Conservation (phyloP, 1,284 basidiomycete species). For the Ceratobasidium sp. region DNA sequence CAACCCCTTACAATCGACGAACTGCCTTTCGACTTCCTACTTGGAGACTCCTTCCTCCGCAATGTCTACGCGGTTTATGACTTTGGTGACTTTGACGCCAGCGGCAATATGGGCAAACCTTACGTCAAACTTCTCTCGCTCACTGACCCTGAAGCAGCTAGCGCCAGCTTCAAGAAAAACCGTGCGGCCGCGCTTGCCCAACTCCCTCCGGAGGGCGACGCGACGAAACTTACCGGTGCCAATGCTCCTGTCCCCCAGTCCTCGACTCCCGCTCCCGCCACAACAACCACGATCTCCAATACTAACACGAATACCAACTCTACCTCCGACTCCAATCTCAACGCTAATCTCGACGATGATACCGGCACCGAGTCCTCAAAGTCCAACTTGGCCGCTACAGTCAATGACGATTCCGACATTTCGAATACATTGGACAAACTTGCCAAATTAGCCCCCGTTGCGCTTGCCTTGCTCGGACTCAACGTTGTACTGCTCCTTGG, state of each 20-base stretch:
- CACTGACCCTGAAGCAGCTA: conserved; percentile 68
- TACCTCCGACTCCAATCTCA: too few species aligned
- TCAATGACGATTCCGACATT: conserved; percentile 15
- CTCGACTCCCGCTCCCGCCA: neutral
- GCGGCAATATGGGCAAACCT: conserved; percentile 61
- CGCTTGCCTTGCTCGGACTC: conserved; percentile 41
- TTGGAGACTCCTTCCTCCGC: conserved; percentile 81
- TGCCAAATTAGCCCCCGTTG: conserved; percentile 37
- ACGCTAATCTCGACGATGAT: conserved; percentile 48
- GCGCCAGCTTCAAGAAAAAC: conserved; percentile 65
- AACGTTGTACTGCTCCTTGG: conserved; percentile 41
- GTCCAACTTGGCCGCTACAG: conserved; percentile 10
- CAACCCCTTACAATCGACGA: conserved; percentile 60
- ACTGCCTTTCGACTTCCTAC: conserved; percentile 69
- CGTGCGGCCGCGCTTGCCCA: conserved; percentile 60
- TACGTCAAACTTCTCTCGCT: conserved; percentile 74
- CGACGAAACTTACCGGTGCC: conserved; percentile 8
- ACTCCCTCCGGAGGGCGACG: conserved; percentile 21
- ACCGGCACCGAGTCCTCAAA: neutral
- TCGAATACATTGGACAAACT: conserved; percentile 23
- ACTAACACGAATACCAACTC: too few species aligned
- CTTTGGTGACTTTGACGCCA: conserved; percentile 75
- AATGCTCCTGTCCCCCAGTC: conserved; percentile 10
- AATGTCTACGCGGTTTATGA: conserved; percentile 85
- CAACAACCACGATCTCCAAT: conserved; percentile 49